Evolutionary conservation across 768 basidiomycete species (phyloP).

Genomic region (Saitozyma podzolica): DNA sequence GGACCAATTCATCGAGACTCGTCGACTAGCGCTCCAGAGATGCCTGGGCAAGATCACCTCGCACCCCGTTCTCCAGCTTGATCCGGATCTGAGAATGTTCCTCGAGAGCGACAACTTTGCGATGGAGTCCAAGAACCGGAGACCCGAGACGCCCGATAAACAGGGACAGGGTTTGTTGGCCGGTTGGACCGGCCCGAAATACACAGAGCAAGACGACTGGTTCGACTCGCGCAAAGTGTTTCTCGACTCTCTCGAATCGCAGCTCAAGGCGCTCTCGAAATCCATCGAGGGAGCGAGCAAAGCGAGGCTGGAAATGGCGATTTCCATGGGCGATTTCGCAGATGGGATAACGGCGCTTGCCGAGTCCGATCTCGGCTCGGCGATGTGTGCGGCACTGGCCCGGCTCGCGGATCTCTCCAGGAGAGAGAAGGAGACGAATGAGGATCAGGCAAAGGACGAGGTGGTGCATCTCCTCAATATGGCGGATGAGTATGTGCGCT

Average conservation of each 20-base stretch:
- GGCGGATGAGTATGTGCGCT: conserved; percentile 89
- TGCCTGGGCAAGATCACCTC: conserved; percentile 90
- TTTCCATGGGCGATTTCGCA: conserved; percentile 75
- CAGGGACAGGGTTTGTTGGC: conserved; percentile 72
- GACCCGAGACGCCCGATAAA: conserved; percentile 75
- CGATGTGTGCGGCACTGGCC: conserved; percentile 68
- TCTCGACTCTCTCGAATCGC: conserved; percentile 85
- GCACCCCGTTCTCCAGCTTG: conserved; percentile 85
- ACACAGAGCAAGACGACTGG: conserved; percentile 61
- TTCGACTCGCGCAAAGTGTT: conserved; percentile 83
- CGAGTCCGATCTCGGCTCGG: conserved; percentile 68
- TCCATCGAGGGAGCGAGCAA: conserved; percentile 83
- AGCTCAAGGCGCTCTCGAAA: conserved; percentile 80
- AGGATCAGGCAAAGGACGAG: conserved; percentile 76
- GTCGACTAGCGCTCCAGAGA: conserved; percentile 78
- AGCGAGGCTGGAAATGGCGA: conserved; percentile 72
- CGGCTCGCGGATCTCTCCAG: conserved; percentile 73
- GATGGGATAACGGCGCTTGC: conserved; percentile 69
- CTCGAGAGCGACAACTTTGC: conserved; percentile 90
- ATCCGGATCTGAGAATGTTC: conserved; percentile 83
- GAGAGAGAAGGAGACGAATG: conserved; percentile 72
- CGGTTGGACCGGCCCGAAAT: conserved; percentile 64
- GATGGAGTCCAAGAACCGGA: conserved; percentile 67
- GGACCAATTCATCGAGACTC: conserved; percentile 82
- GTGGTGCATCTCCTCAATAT: conserved; percentile 76